These are phyloP conservation scores for Vitis cinerea DNA, from an alignment of 164 flowering plant genomes.

Conservation along the genomic window DNA sequence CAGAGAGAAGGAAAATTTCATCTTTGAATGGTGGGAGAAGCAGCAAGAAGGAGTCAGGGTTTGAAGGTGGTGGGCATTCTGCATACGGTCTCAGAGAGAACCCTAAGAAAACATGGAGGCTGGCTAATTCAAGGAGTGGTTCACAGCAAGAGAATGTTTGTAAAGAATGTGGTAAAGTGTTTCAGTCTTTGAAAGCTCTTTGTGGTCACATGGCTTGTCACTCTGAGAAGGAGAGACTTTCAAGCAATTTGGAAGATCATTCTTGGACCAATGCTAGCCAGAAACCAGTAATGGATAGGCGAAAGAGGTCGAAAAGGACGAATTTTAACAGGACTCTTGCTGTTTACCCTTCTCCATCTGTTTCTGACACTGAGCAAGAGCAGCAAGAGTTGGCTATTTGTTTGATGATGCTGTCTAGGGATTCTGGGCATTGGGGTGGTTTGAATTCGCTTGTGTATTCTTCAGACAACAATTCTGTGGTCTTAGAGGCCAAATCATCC, in stretches of 20 bases:
- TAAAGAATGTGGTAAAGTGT: constrained; percentile 78
- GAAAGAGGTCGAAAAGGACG: constrained; percentile 39
- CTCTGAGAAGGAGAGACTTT: constrained; percentile 42
- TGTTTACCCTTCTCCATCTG: constrained; percentile 33
- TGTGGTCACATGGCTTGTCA: constrained; percentile 90
- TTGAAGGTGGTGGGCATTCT: constrained; percentile 22
- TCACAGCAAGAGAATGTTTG: constrained; percentile 37
- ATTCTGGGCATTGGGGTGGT: constrained; percentile 43
- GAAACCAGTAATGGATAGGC: constrained; percentile 40
- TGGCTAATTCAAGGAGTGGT: constrained; percentile 32
- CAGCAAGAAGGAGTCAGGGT: constrained; percentile 9
- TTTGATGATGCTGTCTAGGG: constrained; percentile 87
- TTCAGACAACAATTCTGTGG: constrained; percentile 66
- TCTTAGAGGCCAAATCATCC: constrained; percentile 57
- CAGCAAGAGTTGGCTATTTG: constrained; percentile 75
- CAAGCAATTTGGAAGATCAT: constrained; percentile 27
- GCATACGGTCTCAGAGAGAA: constrained; percentile 52
- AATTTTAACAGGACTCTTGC: constrained; percentile 31
- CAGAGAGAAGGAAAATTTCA: constrained; percentile 7
- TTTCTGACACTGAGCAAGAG: constrained; percentile 66
- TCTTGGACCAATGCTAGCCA: constrained; percentile 34
- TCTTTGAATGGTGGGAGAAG: constrained; percentile 6
- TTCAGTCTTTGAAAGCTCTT: constrained; percentile 72
- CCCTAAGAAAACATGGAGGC: constrained; percentile 66
- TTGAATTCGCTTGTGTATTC: constrained; percentile 50